Percentiles rank a stretch among this genome's conserved stretches.
These are phyloP conservation scores for Teratosphaeria pseudoeucalypti DNA, from an alignment of 2,329 filamentous ascomycete genomes.

Conservation along the genomic window DNA sequence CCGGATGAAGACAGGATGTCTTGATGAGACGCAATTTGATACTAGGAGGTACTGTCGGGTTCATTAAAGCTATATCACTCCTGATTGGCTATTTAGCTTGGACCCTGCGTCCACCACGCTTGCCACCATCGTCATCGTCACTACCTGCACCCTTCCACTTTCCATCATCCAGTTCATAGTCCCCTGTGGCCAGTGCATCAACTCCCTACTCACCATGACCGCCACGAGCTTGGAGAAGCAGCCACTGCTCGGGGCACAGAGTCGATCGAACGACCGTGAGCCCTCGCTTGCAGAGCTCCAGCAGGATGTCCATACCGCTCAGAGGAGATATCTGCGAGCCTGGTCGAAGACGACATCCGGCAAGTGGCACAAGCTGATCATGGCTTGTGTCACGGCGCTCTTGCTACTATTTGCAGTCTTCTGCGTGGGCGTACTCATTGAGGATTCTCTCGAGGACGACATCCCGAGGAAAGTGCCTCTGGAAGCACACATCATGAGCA, in stretches of 20 bases:
- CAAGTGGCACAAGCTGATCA: conserved; percentile 22
- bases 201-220: conserved; percentile 1
- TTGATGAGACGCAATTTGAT: not conserved
- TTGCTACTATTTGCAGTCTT: conserved; percentile 18
- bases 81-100: not conserved
- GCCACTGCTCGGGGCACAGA: conserved; percentile 12
- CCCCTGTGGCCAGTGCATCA: too few species aligned
- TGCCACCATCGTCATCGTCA: not conserved
- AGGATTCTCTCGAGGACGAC: conserved; percentile 17
- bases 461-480: conserved; percentile 51
- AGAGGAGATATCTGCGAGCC: conserved; percentile 23
- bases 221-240: conserved; percentile 17
- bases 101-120: not conserved
- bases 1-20: too few species aligned
- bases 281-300: conserved; percentile 21
- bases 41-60: not conserved
- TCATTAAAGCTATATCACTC: not conserved
- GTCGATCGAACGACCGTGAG: conserved; percentile 5
- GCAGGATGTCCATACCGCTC: conserved; percentile 20
- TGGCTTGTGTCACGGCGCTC: conserved; percentile 19
- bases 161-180: not conserved
- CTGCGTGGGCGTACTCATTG: conserved; percentile 15
- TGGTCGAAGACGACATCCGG: conserved; percentile 23
- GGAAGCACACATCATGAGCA: conserved; percentile 88
- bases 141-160: not conserved